Evolutionary conservation across 129 eudicot species (phyloP).

Genomic region (Flaveria bidentis): DNA sequence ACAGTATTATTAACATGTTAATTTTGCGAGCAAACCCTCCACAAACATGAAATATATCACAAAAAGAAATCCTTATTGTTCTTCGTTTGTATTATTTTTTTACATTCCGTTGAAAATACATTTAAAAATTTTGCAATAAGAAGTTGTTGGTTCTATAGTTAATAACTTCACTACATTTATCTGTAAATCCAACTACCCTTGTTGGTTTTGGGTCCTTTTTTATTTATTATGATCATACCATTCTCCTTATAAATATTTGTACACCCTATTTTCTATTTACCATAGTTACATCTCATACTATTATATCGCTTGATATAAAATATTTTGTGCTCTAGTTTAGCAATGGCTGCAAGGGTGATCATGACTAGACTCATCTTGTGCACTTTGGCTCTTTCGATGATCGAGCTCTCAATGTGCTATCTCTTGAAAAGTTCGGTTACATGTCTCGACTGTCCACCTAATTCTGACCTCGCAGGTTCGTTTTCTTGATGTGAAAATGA

Average conservation of each 20-base stretch:
- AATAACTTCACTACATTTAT: conserved; percentile 24
- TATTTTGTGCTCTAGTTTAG: not conserved
- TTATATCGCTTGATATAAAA: not conserved
- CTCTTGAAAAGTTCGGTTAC: conserved; percentile 54
- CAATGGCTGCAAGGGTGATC: conserved; percentile 28
- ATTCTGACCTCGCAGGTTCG: conserved; percentile 34
- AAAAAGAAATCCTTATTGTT: not conserved
- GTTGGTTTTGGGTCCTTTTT: conserved; percentile 38
- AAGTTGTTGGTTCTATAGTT: conserved; percentile 36
- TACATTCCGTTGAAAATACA: not conserved
- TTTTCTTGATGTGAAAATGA: not conserved
- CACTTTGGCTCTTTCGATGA: conserved; percentile 46
- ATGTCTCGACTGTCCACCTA: conserved; percentile 41
- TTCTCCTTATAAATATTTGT: conserved; percentile 30
- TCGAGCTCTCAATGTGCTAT: conserved; percentile 39
- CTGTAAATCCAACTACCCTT: conserved; percentile 34
- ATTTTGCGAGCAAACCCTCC: not conserved
- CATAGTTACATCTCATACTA: conserved; percentile 5
- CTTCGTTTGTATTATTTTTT: not conserved
- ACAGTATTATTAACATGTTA: too few species aligned
- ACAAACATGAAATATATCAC: not conserved
- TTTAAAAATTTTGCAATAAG: not conserved
- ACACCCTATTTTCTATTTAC: not conserved
- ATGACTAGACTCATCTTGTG: conserved; percentile 19
- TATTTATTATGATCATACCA: conserved; percentile 36